A percentile compares a stretch with the other conserved stretches of the same genome.
phyloP scores from a whole-genome alignment of 257 asterid species.

The Verbena officinalis region DNA sequence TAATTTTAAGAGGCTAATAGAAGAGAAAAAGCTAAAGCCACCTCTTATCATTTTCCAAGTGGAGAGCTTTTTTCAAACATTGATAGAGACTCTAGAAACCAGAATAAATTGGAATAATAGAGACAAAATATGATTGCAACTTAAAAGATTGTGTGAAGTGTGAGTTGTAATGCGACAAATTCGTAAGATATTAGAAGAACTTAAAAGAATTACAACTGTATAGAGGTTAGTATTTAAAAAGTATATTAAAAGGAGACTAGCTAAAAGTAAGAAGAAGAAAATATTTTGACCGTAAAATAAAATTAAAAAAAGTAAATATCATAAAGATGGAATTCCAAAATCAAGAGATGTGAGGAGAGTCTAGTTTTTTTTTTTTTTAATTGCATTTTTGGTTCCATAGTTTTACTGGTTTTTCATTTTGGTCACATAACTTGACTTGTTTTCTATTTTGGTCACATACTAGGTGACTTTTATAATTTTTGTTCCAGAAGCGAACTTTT shows the following conservation, averaged over 20 bases:
- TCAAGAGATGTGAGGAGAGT: neutral
- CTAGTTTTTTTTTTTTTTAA: too few species aligned
- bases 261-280: too few species aligned
- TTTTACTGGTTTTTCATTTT: too few species aligned
- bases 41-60: slow-evolving; percentile 23
- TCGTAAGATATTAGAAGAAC: neutral
- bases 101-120: neutral
- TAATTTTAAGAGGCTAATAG: slow-evolving; percentile 21
- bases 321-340: neutral
- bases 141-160: neutral
- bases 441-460: too few species aligned
- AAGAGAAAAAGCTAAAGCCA: slow-evolving; percentile 22
- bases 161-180: neutral
- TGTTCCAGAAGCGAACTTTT: too few species aligned
- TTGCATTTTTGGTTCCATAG: too few species aligned
- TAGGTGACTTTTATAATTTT: too few species aligned
- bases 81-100: neutral
- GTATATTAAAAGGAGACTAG: neutral
- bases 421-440: too few species aligned
- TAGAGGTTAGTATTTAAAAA: neutral
- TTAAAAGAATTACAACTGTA: neutral
- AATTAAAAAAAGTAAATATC: neutral
- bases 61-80: slow-evolving; percentile 20
- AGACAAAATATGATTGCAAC: slow-evolving; percentile 5
- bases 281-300: neutral